Evolutionary conservation across 345 rosid species (phyloP).

Genomic region (Ceriops zippeliana): DNA sequence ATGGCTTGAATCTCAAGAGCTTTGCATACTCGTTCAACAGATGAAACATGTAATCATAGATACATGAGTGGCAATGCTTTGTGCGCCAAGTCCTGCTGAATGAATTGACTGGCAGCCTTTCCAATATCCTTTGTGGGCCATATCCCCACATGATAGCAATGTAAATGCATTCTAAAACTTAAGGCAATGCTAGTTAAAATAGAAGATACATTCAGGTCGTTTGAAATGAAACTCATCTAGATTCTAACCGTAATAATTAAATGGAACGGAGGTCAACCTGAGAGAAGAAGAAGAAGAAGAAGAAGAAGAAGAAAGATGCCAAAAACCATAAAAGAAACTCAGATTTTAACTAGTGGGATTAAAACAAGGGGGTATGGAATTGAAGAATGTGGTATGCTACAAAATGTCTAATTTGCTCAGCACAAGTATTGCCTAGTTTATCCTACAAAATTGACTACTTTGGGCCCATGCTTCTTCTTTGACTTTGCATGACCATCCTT

Average conservation of each 20-base stretch:
- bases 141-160: too few relatives aligned
- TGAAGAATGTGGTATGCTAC: background rate
- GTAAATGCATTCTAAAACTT: too few relatives aligned
- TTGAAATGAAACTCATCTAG: too few relatives aligned
- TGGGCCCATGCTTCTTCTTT: conserved; percentile 58
- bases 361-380: too few relatives aligned
- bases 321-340: too few relatives aligned
- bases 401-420: background rate
- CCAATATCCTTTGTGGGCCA: conserved; percentile 26
- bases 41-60: conserved; percentile 35
- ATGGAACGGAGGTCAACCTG: too few relatives aligned
- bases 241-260: too few relatives aligned
- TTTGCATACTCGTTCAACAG: conserved; percentile 25
- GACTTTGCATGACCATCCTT: conserved; percentile 31
- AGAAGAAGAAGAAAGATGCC: too few relatives aligned
- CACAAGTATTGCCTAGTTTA: conserved; percentile 3
- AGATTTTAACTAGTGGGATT: too few relatives aligned
- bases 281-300: too few relatives aligned
- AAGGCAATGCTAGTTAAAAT: too few relatives aligned
- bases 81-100: conserved; percentile 15
- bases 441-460: conserved; percentile 68
- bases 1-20: conserved; percentile 25
- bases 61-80: background rate
- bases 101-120: conserved; percentile 26
- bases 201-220: too few relatives aligned